These are phyloP conservation scores for Cladosporium velox DNA, from an alignment of 2,329 filamentous ascomycete species.

Conservation along the genomic window DNA sequence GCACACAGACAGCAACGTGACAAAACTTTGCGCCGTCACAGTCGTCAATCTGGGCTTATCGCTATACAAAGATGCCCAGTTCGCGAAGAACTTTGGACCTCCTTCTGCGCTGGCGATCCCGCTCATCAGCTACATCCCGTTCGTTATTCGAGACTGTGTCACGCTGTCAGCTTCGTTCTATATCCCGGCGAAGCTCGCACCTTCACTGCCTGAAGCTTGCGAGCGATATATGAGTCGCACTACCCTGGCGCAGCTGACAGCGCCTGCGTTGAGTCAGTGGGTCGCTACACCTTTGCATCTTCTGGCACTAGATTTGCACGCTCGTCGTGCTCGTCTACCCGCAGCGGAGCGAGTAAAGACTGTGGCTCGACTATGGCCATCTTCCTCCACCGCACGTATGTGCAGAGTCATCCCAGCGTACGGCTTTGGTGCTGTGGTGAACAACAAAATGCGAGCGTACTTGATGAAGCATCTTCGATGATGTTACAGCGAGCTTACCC, in stretches of 20 bases:
- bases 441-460: constrained; percentile 9
- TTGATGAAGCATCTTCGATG: not conserved
- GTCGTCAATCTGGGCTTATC: constrained; percentile 26
- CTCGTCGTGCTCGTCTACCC: constrained; percentile 21
- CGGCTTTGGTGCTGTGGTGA: constrained; percentile 28
- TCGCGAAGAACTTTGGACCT: constrained; percentile 28
- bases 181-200: constrained; percentile 24
- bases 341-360: constrained; percentile 19
- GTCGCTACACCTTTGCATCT: constrained; percentile 29
- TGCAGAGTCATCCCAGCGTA: constrained; percentile 28
- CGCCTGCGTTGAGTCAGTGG: constrained; percentile 28
- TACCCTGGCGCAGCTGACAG: constrained; percentile 25
- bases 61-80: constrained; percentile 28
- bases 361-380: constrained; percentile 23
- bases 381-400: constrained; percentile 25
- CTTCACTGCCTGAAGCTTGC: constrained; percentile 23
- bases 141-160: constrained; percentile 27
- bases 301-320: constrained; percentile 28
- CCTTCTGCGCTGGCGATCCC: constrained; percentile 23
- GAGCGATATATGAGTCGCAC: constrained; percentile 24
- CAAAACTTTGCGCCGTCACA: constrained; percentile 28
- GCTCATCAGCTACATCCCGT: constrained; percentile 25
- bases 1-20: constrained; percentile 22
- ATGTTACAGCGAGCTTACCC: not conserved
- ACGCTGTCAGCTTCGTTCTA: constrained; percentile 30